These are phyloP conservation scores for Hygrophila difformis DNA, from an alignment of 257 asterid genomes.

Conservation along the genomic window DNA sequence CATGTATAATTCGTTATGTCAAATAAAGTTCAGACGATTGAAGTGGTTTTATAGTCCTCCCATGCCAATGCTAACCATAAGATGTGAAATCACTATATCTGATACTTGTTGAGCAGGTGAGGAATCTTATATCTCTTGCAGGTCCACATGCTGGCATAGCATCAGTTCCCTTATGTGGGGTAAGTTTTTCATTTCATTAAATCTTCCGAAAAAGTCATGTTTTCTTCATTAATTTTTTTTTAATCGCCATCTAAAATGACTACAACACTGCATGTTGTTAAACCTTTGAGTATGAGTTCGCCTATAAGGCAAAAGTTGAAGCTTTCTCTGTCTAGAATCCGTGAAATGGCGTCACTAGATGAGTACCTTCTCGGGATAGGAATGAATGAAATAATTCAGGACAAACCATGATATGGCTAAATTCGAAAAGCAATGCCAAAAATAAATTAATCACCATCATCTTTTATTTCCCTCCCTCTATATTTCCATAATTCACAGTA, in stretches of 20 bases:
- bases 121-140: constrained; percentile 71
- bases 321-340: not conserved
- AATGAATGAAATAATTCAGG: too few relatives aligned
- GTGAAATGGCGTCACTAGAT: not conserved
- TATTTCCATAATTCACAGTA: too few relatives aligned
- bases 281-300: not conserved
- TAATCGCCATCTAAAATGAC: not conserved
- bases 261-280: not conserved
- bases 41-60: too few relatives aligned
- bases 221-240: too few relatives aligned
- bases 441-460: too few relatives aligned
- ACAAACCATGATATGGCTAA: too few relatives aligned
- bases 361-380: not conserved
- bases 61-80: not conserved
- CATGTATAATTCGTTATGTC: too few relatives aligned
- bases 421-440: too few relatives aligned
- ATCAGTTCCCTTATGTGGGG: constrained; percentile 76
- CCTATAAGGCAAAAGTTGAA: not conserved
- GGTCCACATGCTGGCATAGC: constrained; percentile 98
- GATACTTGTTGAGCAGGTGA: constrained; percentile 55
- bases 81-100: constrained; percentile 1
- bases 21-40: not conserved
- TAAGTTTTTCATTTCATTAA: constrained; percentile 26
- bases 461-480: too few relatives aligned
- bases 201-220: not conserved